These are phyloP conservation scores for Porcisia hertigi DNA, from an alignment of 208 protist genomes.

Conservation along the genomic window DNA sequence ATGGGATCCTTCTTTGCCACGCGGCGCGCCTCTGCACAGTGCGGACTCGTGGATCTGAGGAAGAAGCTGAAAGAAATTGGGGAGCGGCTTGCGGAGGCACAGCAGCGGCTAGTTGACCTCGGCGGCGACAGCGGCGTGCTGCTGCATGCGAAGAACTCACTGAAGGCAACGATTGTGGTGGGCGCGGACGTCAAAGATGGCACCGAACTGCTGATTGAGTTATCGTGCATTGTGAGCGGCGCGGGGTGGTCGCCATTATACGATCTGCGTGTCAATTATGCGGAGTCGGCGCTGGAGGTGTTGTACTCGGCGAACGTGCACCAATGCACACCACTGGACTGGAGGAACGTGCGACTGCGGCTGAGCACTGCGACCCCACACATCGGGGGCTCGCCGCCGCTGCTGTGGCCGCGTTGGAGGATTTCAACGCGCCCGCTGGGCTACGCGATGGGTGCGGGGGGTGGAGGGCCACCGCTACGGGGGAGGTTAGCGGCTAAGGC, in stretches of 20 bases:
- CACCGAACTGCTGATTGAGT: constrained; percentile 30
- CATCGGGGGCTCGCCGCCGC: constrained; percentile 33
- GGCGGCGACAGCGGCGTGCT: constrained; percentile 27
- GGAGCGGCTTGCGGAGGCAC: constrained; percentile 20
- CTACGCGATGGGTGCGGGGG: background rate
- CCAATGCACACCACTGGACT: constrained; percentile 49
- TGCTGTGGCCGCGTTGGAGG: constrained; percentile 32
- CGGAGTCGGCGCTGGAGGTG: constrained; percentile 34
- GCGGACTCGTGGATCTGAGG: constrained; percentile 9
- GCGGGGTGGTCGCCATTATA: constrained; percentile 50
- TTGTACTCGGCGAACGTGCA: constrained; percentile 53
- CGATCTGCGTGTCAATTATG: constrained; percentile 48
- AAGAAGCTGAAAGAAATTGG: constrained; percentile 12
- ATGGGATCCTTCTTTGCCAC: constrained; percentile 27
- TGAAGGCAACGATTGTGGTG: constrained; percentile 30
- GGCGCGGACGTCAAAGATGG: constrained; percentile 10
- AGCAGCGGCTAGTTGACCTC: constrained; percentile 1
- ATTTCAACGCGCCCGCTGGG: constrained; percentile 33
- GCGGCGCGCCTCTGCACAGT: constrained; percentile 18
- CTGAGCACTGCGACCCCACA: constrained; percentile 59
- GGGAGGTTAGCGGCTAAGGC: background rate
- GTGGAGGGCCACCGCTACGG: background rate
- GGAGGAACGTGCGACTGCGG: constrained; percentile 48
- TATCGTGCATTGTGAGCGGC: constrained; percentile 43
- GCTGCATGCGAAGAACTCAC: constrained; percentile 11